A percentile compares a stretch with the other conserved stretches of the same genome.
phyloP scores from a whole-genome alignment of 2,329 filamentous ascomycete species.

The Ophiocordyceps camponoti-rufipedis region DNA sequence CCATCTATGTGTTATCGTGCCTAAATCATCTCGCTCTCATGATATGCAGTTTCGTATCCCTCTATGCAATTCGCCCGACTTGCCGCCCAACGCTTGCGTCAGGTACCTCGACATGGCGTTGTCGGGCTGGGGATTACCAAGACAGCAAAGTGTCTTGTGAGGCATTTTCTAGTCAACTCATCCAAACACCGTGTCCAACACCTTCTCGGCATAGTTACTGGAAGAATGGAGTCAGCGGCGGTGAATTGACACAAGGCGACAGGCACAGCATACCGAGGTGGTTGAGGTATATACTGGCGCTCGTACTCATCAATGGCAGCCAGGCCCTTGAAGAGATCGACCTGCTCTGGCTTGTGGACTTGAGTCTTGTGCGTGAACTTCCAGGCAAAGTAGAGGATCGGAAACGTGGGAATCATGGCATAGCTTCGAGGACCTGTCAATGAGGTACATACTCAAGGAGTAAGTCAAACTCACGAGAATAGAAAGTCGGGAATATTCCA shows the following conservation, averaged over 20 bases:
- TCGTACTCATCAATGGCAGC: slow-evolving; percentile 53
- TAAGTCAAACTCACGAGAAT: slow-evolving; percentile 38
- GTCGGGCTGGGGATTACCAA: too few relatives aligned
- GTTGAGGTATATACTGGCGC: slow-evolving; percentile 33
- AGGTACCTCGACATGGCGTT: too few relatives aligned
- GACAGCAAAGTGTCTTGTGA: not conserved
- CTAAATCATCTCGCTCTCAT: too few relatives aligned
- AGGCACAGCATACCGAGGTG: slow-evolving; percentile 26
- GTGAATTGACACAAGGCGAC: not conserved
- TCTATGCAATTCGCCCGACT: too few relatives aligned
- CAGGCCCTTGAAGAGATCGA: slow-evolving; percentile 43
- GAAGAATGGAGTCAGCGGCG: not conserved
- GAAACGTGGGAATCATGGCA: slow-evolving; percentile 55
- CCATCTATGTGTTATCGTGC: too few relatives aligned
- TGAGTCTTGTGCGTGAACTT: slow-evolving; percentile 50
- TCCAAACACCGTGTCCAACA: slow-evolving; percentile 6
- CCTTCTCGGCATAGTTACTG: slow-evolving; percentile 6
- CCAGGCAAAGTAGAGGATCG: slow-evolving; percentile 50
- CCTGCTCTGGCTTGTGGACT: slow-evolving; percentile 34
- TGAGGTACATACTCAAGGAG: not conserved
- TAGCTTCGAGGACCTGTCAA: slow-evolving; percentile 23
- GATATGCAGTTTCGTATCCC: too few relatives aligned
- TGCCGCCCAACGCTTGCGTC: too few relatives aligned
- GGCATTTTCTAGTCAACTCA: not conserved
- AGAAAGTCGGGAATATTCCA: slow-evolving; percentile 57